Percentiles rank a stretch among this genome's conserved stretches.
phyloP scores from a whole-genome alignment of 257 asterid species.

The Solanum chiquidenum region DNA sequence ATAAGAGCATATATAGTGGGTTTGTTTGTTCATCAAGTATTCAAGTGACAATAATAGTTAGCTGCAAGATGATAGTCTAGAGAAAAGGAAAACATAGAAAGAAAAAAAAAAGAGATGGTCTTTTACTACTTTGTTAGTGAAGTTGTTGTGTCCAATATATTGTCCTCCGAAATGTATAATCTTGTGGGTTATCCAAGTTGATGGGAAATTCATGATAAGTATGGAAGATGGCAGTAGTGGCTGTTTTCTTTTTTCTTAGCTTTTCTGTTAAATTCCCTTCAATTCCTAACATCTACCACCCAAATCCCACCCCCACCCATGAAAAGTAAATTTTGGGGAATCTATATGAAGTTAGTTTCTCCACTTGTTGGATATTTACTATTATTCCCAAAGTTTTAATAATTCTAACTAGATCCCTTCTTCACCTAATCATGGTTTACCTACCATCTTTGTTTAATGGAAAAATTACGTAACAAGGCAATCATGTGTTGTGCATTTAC shows the following conservation, averaged over 20 bases:
- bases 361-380: not conserved
- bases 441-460: not conserved
- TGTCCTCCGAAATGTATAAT: not conserved
- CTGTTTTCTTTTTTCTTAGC: not conserved
- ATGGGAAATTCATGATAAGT: not conserved
- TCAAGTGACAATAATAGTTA: not conserved
- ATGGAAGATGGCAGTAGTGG: not conserved
- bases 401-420: not conserved
- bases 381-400: not conserved
- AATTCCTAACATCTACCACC: not conserved
- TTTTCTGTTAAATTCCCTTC: not conserved
- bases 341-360: not conserved
- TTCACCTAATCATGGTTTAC: not conserved
- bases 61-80: not conserved
- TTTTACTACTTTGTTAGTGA: not conserved
- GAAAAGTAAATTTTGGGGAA: not conserved
- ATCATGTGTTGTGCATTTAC: not conserved
- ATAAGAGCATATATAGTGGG: not conserved
- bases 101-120: not conserved
- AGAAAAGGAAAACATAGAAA: not conserved
- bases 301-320: not conserved
- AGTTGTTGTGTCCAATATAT: not conserved
- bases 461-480: not conserved
- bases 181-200: not conserved
- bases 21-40: slow-evolving; percentile 7